Conservation (phyloP, 352 stramenopile genomes). For the Elongisporangium undulatum region DNA sequence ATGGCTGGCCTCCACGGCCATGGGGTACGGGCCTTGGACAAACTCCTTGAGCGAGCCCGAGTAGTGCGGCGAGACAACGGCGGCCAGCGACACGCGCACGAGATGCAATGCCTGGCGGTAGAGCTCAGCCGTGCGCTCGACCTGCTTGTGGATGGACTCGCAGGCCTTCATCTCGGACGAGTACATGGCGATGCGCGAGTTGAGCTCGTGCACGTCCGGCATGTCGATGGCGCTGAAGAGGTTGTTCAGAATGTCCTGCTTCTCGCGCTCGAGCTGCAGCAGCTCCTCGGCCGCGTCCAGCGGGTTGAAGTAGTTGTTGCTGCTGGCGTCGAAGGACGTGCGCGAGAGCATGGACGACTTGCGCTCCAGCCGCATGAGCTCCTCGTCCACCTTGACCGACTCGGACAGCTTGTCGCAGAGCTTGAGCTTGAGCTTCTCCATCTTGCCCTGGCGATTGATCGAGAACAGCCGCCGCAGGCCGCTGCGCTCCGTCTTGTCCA, state of each 20-base stretch:
- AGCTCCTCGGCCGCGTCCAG: slow-evolving; percentile 58
- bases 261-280: slow-evolving; percentile 56
- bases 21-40: slow-evolving; percentile 57
- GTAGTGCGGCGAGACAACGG: slow-evolving; percentile 70
- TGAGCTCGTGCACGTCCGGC: slow-evolving; percentile 62
- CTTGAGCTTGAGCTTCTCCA: slow-evolving; percentile 68
- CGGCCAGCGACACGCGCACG: slow-evolving; percentile 62
- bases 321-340: slow-evolving; percentile 47
- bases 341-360: slow-evolving; percentile 60
- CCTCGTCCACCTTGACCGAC: slow-evolving; percentile 57
- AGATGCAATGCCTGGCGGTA: slow-evolving; percentile 76
- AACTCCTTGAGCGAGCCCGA: slow-evolving; percentile 74
- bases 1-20: slow-evolving; percentile 71
- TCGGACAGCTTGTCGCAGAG: slow-evolving; percentile 70
- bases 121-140: slow-evolving; percentile 58
- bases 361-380: slow-evolving; percentile 59
- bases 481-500: slow-evolving; percentile 66
- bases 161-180: slow-evolving; percentile 77
- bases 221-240: slow-evolving; percentile 53
- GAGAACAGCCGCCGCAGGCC: slow-evolving; percentile 63
- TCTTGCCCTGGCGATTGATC: slow-evolving; percentile 63
- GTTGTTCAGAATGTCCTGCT: slow-evolving; percentile 66
- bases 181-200: slow-evolving; percentile 67
- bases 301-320: slow-evolving; percentile 21
- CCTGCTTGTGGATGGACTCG: slow-evolving; percentile 69